Conservation (phyloP, 2,329 filamentous ascomycete genomes). For the Aspergillus thermomutatus region DNA sequence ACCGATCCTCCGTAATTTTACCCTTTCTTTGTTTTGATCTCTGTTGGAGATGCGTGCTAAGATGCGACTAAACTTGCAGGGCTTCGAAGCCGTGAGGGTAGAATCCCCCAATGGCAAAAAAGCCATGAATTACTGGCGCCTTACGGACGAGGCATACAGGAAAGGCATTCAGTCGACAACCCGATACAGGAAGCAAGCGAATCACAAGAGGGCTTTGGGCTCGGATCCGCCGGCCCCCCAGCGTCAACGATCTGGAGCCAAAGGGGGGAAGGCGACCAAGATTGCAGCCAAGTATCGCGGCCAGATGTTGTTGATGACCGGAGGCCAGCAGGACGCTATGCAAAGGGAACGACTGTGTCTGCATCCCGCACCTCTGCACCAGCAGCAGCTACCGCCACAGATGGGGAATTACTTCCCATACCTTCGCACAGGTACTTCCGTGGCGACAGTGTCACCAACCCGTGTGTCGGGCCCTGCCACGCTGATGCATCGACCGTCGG, state of each 20-base stretch:
- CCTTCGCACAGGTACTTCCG: constrained; percentile 5
- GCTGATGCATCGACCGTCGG: constrained; percentile 13
- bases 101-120: constrained; percentile 46
- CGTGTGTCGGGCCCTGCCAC: constrained; percentile 12
- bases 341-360: constrained; percentile 17
- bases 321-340: constrained; percentile 19
- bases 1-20: not conserved
- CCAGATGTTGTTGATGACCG: constrained; percentile 4
- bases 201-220: constrained; percentile 37
- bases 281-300: constrained; percentile 31
- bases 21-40: constrained; percentile 9
- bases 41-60: constrained; percentile 7
- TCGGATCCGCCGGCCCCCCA: constrained; percentile 38
- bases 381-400: not conserved
- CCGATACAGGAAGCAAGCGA: constrained; percentile 59
- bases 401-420: constrained; percentile 15
- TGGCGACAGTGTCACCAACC: constrained; percentile 8
- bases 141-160: constrained; percentile 66
- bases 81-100: constrained; percentile 56
- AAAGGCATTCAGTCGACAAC: constrained; percentile 81
- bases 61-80: constrained; percentile 20
- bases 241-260: constrained; percentile 41
- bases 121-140: constrained; percentile 71
- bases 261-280: constrained; percentile 39
- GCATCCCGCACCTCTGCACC: constrained; percentile 13